Evolutionary conservation across 345 rosid species (phyloP).

Genomic region (Pseudoturritis turrita): DNA sequence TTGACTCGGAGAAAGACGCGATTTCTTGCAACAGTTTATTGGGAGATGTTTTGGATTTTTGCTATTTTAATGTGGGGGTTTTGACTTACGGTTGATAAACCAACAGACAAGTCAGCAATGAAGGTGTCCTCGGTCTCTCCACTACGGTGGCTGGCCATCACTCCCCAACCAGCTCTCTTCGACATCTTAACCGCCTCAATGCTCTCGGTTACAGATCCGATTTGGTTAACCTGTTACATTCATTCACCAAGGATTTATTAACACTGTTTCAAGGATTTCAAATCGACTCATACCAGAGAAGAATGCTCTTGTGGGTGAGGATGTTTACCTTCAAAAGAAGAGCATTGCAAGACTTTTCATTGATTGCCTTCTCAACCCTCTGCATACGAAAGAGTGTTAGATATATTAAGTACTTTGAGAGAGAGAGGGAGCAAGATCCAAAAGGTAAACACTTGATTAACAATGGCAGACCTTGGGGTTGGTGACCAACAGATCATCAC

Average conservation of each 20-base stretch:
- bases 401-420: not conserved
- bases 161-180: constrained; percentile 96
- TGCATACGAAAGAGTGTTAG: constrained; percentile 16
- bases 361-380: constrained; percentile 92
- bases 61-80: not conserved
- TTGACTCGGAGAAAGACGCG: no score
- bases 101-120: constrained; percentile 92
- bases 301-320: not conserved
- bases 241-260: not conserved
- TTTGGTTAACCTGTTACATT: constrained; percentile 79
- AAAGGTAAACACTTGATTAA: not conserved
- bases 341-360: constrained; percentile 85
- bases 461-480: constrained; percentile 68
- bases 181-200: constrained; percentile 98
- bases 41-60: not conserved
- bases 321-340: constrained; percentile 79
- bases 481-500: constrained; percentile 96
- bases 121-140: constrained; percentile 99
- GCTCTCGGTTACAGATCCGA: constrained; percentile 95
- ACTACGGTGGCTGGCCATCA: constrained; percentile 98
- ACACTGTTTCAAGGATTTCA: not conserved
- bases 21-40: no score
- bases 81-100: constrained; percentile 72
- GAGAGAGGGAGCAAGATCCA: not conserved
- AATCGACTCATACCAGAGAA: not conserved